phyloP scores from a whole-genome alignment of 1,284 basidiomycete species.

The Laetiporus sulphureus region DNA sequence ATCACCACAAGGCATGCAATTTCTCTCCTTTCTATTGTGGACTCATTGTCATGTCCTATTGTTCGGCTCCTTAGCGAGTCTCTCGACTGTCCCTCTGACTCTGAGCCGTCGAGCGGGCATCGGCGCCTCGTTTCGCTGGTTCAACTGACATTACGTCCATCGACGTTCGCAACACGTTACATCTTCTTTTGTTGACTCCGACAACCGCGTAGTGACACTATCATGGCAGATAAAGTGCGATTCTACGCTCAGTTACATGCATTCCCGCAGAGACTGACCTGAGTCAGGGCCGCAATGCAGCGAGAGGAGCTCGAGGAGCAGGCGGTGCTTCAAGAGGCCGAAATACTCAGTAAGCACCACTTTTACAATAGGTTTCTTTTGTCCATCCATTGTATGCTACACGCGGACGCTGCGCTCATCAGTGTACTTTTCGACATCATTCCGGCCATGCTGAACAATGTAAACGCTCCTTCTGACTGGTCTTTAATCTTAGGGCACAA shows the following conservation, averaged over 20 bases:
- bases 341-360: conserved; percentile 16
- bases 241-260: background rate
- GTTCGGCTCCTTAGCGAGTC: too few species aligned
- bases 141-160: too few species aligned
- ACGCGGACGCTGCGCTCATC: background rate
- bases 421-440: too few species aligned
- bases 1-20: conserved; percentile 6
- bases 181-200: too few species aligned
- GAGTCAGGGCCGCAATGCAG: conserved; percentile 23
- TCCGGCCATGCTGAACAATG: too few species aligned
- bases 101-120: too few species aligned
- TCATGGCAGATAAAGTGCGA: conserved; percentile 33
- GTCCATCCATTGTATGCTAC: background rate
- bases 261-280: conserved; percentile 2
- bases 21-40: background rate
- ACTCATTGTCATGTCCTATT: too few species aligned
- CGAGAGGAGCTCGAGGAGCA: conserved; percentile 21
- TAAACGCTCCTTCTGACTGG: too few species aligned
- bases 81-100: too few species aligned
- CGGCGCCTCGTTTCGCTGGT: too few species aligned
- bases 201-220: too few species aligned
- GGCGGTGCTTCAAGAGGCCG: conserved; percentile 14
- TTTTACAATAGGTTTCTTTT: background rate
- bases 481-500: conserved; percentile 21
- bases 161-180: too few species aligned